Percentiles rank a stretch among this genome's conserved stretches.
Evolutionary conservation across 345 rosid genomes (phyloP).

Genomic region (Brassica cretica): DNA sequence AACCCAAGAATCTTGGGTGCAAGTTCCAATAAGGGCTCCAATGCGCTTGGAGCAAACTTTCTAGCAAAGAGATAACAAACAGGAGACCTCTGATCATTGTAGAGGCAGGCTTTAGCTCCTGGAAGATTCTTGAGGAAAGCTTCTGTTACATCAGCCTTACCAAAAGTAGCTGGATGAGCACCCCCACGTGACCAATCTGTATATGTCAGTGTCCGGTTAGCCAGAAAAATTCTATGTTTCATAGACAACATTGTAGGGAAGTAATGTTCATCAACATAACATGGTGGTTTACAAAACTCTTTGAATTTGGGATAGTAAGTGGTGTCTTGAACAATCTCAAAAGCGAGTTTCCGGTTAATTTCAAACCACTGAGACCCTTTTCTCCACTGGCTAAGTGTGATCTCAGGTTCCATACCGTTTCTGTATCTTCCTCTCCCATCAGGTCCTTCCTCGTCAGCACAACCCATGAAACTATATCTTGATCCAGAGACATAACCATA

Average conservation of each 20-base stretch:
- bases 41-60: constrained; percentile 56
- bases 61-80: constrained; percentile 57
- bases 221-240: constrained; percentile 55
- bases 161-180: constrained; percentile 86
- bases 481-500: constrained; percentile 65
- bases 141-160: constrained; percentile 56
- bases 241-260: constrained; percentile 86
- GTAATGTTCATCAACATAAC: constrained; percentile 92
- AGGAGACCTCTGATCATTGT: constrained; percentile 47
- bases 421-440: constrained; percentile 81
- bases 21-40: constrained; percentile 58
- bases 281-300: constrained; percentile 66
- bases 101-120: constrained; percentile 49
- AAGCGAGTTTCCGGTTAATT: constrained; percentile 64
- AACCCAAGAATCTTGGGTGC: constrained; percentile 45
- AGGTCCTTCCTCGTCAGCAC: constrained; percentile 74
- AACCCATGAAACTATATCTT: constrained; percentile 70
- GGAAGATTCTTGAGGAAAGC: constrained; percentile 57
- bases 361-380: constrained; percentile 98
- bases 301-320: constrained; percentile 75
- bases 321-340: constrained; percentile 59
- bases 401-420: constrained; percentile 61
- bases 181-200: constrained; percentile 95
- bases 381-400: constrained; percentile 75
- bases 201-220: constrained; percentile 76